Evolutionary conservation across 345 rosid genomes (phyloP), one percentile per base, ranked within the genome.

Genomic region (Anastatica hierochuntica): DNA sequence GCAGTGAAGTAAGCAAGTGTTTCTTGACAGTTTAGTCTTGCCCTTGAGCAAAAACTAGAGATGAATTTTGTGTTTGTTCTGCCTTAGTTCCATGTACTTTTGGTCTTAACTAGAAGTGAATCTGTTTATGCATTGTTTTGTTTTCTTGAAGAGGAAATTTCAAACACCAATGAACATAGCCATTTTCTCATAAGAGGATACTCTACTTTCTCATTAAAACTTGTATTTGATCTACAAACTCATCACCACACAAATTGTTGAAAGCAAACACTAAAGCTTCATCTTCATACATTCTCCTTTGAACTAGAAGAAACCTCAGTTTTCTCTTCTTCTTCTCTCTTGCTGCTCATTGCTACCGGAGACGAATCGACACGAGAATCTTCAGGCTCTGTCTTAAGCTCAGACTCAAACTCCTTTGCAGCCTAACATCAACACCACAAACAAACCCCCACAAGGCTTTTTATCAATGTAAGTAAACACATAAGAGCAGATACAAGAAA

Each of bases 331-430:
- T n/a, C 77, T 53, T 77, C 73, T 62, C 64, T 66, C 57, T 71
- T 81, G 46, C 74, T 77, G 17, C 66, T 68, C 54, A 68, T 68
- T 55, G 74, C 63, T 41, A 65, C 60, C 0, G 85, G 72, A 29
- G 86, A 60, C 14, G 67, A 38, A 5, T 72, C 83, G 1, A 76
- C 3, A 14, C 1, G 16, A 36, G 85, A 66, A 34, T 60, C 59
- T 43, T 82, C 87, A 0, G 89, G 89, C 35, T 82, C 90, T 50
- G 79, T 87, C 56, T 84, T 90, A n/a, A 90, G 85, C 81, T 90
- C 98, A 6, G 87, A 70, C 73, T 90, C 98, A 0, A 90, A 87
- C 64, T 90, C 98, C 59, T 84, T 90, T 37, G 98, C 96, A 55
- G 98, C 98, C 98, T 90, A 74, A 74, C 58, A 30, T 67, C 50